Evolutionary conservation across 139 green algal species (phyloP), one percentile per base, ranked within the genome.

Genomic region (Raphidocelis subcapitata): DNA sequence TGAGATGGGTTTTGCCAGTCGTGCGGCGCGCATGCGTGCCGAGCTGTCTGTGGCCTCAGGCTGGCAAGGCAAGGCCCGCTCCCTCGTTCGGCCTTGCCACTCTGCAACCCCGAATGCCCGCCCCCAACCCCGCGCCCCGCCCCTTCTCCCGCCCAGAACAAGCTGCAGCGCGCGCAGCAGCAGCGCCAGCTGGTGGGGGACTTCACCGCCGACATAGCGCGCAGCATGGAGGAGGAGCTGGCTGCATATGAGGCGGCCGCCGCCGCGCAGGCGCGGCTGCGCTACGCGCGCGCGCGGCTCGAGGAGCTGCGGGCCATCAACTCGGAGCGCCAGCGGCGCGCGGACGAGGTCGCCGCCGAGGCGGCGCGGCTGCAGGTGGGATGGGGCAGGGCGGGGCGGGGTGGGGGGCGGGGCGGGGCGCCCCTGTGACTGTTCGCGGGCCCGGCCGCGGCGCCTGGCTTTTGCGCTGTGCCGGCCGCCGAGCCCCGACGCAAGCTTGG

Each of bases 221-320:
- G 31, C 3, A 47, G 69, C 33, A 41, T 79, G 29, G 63, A 63
- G 60, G 73, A 35, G 23, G 73, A 79, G 56, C 26, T 41, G 44
- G 55, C 63, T 16, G 73, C 63, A 31, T 24, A 47, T 36, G 56
- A 69, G 21, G 65, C 61, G 41, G 74, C 57, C n/a, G 56, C 31
- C 28, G 74, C 74, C 65, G 66, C 44, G 29, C 46, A 33, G 23
- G 37, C 37, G 10, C 49, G 61, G 44, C 65, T 69, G 23, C 15
- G 28, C 24, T 70, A 37, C 2, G 47, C 64, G 21, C 36, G 69
- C n/a, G 46, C 57, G 28, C 67, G 74, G 14, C 73, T 84, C 26
- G 62, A 69, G 23, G 79, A 78, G 35, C 69, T 84, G 37, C 52
- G 60, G 2, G 63, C 41, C 15, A 69, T 81, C 23, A 81, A 84